These are phyloP conservation scores for Fomitopsis pulvina DNA, from an alignment of 768 basidiomycete genomes.

Conservation along the genomic window DNA sequence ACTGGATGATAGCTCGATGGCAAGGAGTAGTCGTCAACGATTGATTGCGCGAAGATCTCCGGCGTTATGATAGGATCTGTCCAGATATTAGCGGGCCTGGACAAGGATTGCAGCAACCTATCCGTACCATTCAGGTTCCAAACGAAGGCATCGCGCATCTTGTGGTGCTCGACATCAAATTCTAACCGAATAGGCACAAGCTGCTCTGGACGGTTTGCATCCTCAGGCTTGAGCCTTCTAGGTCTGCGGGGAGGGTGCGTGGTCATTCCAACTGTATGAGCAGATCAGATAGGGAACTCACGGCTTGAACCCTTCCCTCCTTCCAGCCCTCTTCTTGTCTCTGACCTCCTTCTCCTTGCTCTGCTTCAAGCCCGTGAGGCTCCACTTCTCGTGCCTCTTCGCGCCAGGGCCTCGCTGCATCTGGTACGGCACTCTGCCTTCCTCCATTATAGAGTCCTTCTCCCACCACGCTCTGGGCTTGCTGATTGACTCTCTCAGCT, in stretches of 20 bases:
- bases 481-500: constrained; percentile 37
- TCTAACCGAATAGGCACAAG: constrained; percentile 95
- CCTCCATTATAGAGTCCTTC: constrained; percentile 35
- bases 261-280: background rate
- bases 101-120: background rate
- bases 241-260: constrained; percentile 38
- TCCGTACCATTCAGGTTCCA: constrained; percentile 93
- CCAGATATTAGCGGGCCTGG: background rate
- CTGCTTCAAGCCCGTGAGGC: constrained; percentile 20
- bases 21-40: constrained; percentile 88
- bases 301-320: constrained; percentile 69
- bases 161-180: constrained; percentile 90
- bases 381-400: constrained; percentile 36
- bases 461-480: constrained; percentile 57
- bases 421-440: constrained; percentile 28
- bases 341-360: constrained; percentile 33
- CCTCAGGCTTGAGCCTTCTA: constrained; percentile 45
- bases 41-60: constrained; percentile 81
- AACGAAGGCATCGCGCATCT: constrained; percentile 92
- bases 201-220: constrained; percentile 63
- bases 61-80: constrained; percentile 89
- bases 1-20: constrained; percentile 53
- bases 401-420: constrained; percentile 25
- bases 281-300: constrained; percentile 35
- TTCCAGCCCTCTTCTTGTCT: constrained; percentile 45